A percentile compares a stretch with the other conserved stretches of the same genome.
Conservation (phyloP, 495 filamentous ascomycete species). For the Penicillium atrosanguineum region DNA sequence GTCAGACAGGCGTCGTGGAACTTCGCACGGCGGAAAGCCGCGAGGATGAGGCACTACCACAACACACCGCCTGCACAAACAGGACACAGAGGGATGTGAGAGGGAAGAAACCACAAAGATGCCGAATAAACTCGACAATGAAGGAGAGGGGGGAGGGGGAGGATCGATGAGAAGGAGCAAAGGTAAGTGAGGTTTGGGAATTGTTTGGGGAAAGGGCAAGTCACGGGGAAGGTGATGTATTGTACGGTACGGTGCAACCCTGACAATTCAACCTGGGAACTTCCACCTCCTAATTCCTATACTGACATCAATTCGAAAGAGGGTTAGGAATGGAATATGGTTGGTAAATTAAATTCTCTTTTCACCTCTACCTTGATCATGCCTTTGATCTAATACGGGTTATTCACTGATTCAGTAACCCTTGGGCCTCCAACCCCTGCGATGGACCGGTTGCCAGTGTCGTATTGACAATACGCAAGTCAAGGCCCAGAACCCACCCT, state of each 20-base stretch:
- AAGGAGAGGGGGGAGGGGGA: conserved; percentile 4
- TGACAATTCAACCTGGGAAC: neutral
- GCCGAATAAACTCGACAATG: neutral
- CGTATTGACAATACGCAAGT: neutral
- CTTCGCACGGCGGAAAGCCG: conserved; percentile 41
- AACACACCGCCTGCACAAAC: conserved; percentile 45
- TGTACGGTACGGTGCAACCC: conserved; percentile 22
- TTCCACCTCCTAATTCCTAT: neutral
- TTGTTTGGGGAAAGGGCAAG: conserved; percentile 20
- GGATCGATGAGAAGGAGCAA: neutral
- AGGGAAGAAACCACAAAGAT: conserved; percentile 10
- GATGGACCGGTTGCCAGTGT: conserved; percentile 1
- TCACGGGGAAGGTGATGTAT: conserved; percentile 17
- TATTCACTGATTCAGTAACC: neutral
- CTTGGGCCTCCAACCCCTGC: conserved; percentile 1
- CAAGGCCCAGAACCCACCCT: neutral
- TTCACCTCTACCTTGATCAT: no score
- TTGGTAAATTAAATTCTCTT: neutral
- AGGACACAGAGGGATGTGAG: conserved; percentile 19
- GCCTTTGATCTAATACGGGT: neutral
- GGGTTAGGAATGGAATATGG: neutral
- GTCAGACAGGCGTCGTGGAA: conserved; percentile 39
- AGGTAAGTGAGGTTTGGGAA: conserved; percentile 6
- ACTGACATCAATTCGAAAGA: neutral
- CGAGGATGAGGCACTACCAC: conserved; percentile 32